Percentiles rank a stretch among this genome's conserved stretches.
phyloP scores from a whole-genome alignment of 495 filamentous ascomycete species.

The Copromyces sp. region DNA sequence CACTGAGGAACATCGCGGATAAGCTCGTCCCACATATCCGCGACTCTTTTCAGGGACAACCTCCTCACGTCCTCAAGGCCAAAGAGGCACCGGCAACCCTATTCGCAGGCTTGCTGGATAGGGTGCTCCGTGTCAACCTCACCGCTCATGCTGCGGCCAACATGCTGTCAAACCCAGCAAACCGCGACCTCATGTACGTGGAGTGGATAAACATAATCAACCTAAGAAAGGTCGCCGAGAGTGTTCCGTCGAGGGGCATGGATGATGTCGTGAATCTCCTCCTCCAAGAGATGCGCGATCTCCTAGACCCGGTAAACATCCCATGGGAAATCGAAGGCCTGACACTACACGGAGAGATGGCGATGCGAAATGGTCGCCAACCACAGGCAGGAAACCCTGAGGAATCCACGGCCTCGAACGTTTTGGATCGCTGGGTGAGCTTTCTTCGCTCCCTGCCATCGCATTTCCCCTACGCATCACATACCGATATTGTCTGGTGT shows the following conservation, averaged over 20 bases:
- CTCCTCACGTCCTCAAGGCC: conserved; percentile 71
- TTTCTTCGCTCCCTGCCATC: conserved; percentile 67
- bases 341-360: conserved; percentile 44
- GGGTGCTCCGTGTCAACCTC: conserved; percentile 80
- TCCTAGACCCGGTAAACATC: conserved; percentile 54
- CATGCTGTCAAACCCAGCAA: conserved; percentile 59
- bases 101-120: conserved; percentile 75
- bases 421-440: conserved; percentile 75
- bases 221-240: conserved; percentile 54
- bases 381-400: conserved; percentile 7
- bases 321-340: conserved; percentile 45
- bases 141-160: conserved; percentile 78
- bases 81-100: conserved; percentile 81
- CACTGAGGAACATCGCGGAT: conserved; percentile 75
- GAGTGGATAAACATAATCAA: conserved; percentile 82
- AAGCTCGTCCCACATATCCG: conserved; percentile 66
- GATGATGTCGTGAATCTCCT: conserved; percentile 61
- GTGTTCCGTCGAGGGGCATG: conserved; percentile 50
- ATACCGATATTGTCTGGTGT: conserved; percentile 56
- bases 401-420: conserved; percentile 39
- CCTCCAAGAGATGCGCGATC: conserved; percentile 58
- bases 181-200: conserved; percentile 82
- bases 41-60: conserved; percentile 69
- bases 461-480: conserved; percentile 61
- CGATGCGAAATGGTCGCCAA: conserved; percentile 31